Percentiles rank a stretch among this genome's conserved stretches.
These are phyloP conservation scores for Fomitopsis pinicola DNA, from an alignment of 1,284 basidiomycete genomes.

Conservation along the genomic window DNA sequence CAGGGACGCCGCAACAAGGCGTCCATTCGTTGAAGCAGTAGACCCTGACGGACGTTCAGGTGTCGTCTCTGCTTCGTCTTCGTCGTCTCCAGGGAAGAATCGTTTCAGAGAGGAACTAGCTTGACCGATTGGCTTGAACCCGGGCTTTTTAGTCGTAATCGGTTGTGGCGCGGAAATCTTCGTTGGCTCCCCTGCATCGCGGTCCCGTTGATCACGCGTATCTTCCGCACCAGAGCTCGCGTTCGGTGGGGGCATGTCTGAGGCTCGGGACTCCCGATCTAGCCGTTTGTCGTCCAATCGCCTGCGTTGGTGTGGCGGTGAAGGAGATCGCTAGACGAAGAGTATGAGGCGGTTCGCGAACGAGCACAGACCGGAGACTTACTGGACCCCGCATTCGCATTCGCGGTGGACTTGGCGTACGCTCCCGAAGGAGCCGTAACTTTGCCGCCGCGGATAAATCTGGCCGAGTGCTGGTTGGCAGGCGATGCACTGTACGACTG, in stretches of 20 bases:
- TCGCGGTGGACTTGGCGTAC: not conserved
- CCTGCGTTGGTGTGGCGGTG: conserved; percentile 5
- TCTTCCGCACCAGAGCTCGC: not conserved
- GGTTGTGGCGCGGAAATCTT: not conserved
- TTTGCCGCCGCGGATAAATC: not conserved
- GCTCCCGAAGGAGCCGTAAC: not conserved
- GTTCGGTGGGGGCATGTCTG: not conserved
- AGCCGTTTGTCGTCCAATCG: not conserved
- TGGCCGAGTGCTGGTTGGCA: conserved; percentile 34
- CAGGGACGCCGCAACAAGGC: not conserved
- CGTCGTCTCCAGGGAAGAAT: conserved; percentile 73
- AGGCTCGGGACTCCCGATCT: not conserved
- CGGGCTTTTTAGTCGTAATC: conserved; percentile 34
- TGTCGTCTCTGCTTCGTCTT: conserved; percentile 33
- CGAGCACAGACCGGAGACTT: not conserved
- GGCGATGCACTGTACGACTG: conserved; percentile 55
- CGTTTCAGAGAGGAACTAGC: conserved; percentile 58
- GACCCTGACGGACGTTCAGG: conserved; percentile 3
- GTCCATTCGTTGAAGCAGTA: conserved; percentile 1
- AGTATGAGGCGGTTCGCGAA: not conserved
- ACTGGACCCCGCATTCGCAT: not conserved
- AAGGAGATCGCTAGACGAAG: not conserved
- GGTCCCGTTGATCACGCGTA: not conserved
- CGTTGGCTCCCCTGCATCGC: not conserved
- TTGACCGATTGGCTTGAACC: conserved; percentile 61